Percentiles rank a stretch among this genome's conserved stretches.
Conservation (phyloP, 169 alveolate species). For the Cryptosporidium ubiquitum region DNA sequence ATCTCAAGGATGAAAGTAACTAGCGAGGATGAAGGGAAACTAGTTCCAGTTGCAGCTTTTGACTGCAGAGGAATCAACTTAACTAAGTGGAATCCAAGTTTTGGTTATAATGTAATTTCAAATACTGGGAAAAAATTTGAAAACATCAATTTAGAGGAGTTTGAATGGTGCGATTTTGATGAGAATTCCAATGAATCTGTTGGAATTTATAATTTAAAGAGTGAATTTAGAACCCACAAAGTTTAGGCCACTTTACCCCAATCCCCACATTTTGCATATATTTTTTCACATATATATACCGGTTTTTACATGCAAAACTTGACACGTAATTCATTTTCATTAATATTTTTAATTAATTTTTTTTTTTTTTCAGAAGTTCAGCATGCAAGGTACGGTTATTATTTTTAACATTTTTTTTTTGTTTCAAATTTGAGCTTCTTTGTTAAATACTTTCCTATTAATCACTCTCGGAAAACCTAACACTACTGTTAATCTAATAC, state of each 20-base stretch:
- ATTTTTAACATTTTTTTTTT: too few relatives aligned
- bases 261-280: neutral
- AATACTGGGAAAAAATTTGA: conserved; percentile 55
- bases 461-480: too few relatives aligned
- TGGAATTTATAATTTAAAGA: conserved; percentile 51
- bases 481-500: too few relatives aligned
- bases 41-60: conserved; percentile 66
- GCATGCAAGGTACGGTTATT: neutral
- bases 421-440: neutral
- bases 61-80: conserved; percentile 62
- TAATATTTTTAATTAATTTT: too few relatives aligned
- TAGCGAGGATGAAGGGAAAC: conserved; percentile 28
- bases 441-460: too few relatives aligned
- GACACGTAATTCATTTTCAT: neutral
- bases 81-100: conserved; percentile 66
- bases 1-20: conserved; percentile 49
- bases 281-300: neutral
- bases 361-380: too few relatives aligned
- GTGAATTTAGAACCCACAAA: conserved; percentile 57
- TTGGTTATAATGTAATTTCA: conserved; percentile 42
- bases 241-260: neutral
- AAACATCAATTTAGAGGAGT: conserved; percentile 34
- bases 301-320: neutral
- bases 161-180: conserved; percentile 72
- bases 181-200: conserved; percentile 67